Percentiles rank a stretch among this genome's conserved stretches.
Evolutionary conservation across 2,329 filamentous ascomycete genomes (phyloP).

Genomic region (Claviceps spartinae): DNA sequence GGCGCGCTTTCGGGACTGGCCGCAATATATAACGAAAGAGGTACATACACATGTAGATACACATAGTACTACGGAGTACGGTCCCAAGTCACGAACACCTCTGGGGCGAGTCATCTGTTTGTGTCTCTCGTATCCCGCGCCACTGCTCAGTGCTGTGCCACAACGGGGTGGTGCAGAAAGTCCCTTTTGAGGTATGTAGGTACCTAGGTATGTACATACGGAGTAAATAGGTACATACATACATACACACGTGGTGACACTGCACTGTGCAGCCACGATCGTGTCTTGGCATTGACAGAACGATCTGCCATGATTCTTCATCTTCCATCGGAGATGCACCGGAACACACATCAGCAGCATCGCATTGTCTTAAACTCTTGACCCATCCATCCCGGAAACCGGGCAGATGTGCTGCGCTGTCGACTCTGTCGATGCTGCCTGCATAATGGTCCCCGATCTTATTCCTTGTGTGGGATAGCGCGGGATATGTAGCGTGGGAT

Average conservation of each 20-base stretch:
- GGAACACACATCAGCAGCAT: not conserved
- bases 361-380: not conserved
- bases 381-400: not conserved
- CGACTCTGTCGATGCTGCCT: not conserved
- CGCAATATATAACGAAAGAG: not conserved
- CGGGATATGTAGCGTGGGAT: not conserved
- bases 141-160: too few relatives aligned
- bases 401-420: not conserved
- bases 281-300: not conserved
- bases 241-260: not conserved
- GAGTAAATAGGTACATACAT: too few relatives aligned
- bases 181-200: too few relatives aligned
- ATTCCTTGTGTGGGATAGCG: too few relatives aligned
- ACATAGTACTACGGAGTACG: too few relatives aligned
- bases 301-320: not conserved
- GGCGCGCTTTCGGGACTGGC: not conserved
- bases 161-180: too few relatives aligned
- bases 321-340: not conserved
- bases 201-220: too few relatives aligned
- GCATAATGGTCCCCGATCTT: not conserved
- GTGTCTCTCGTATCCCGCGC: too few relatives aligned
- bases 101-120: too few relatives aligned
- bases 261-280: not conserved
- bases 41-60: too few relatives aligned
- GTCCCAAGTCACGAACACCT: too few relatives aligned